Evolutionary conservation across 2,329 filamentous ascomycete species (phyloP).

Genomic region (Colletotrichum godetiae): DNA sequence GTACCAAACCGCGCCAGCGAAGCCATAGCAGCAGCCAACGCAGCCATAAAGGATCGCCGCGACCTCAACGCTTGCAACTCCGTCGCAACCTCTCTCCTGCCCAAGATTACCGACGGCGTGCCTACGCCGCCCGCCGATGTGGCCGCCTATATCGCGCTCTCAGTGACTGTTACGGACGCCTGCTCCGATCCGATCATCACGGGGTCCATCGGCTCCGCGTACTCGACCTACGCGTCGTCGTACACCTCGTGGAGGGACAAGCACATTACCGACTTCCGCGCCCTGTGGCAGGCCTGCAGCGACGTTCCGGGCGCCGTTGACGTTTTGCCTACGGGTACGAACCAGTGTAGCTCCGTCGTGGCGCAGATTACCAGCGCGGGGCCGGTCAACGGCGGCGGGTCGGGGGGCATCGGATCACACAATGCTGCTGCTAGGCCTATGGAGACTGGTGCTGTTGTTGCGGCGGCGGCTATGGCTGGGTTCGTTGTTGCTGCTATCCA

Average conservation of each 20-base stretch:
- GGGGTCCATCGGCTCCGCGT: slow-evolving; percentile 41
- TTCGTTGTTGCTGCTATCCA: slow-evolving; percentile 26
- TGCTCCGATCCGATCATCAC: slow-evolving; percentile 43
- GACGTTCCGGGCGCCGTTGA: slow-evolving; percentile 40
- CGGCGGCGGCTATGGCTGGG: slow-evolving; percentile 18
- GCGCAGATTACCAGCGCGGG: slow-evolving; percentile 32
- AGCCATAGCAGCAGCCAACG: background rate
- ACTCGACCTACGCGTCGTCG: slow-evolving; percentile 39
- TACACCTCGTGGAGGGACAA: slow-evolving; percentile 40
- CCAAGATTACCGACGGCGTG: slow-evolving; percentile 36
- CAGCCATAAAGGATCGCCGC: slow-evolving; percentile 13
- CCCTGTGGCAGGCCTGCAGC: slow-evolving; percentile 41
- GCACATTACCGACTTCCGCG: slow-evolving; percentile 35
- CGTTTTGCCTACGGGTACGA: slow-evolving; percentile 14
- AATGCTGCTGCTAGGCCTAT: slow-evolving; percentile 18
- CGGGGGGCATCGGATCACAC: background rate
- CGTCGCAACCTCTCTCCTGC: slow-evolving; percentile 36
- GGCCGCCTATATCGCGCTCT: slow-evolving; percentile 38
- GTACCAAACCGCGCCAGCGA: background rate
- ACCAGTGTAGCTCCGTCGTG: slow-evolving; percentile 30
- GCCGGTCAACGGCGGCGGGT: slow-evolving; percentile 9
- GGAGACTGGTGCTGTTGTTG: slow-evolving; percentile 23
- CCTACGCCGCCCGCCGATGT: slow-evolving; percentile 39
- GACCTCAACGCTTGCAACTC: slow-evolving; percentile 32
- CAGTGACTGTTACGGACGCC: slow-evolving; percentile 36